Evolutionary conservation across 169 alveolate genomes (phyloP).

Genomic region (Eimeria sp.): DNA sequence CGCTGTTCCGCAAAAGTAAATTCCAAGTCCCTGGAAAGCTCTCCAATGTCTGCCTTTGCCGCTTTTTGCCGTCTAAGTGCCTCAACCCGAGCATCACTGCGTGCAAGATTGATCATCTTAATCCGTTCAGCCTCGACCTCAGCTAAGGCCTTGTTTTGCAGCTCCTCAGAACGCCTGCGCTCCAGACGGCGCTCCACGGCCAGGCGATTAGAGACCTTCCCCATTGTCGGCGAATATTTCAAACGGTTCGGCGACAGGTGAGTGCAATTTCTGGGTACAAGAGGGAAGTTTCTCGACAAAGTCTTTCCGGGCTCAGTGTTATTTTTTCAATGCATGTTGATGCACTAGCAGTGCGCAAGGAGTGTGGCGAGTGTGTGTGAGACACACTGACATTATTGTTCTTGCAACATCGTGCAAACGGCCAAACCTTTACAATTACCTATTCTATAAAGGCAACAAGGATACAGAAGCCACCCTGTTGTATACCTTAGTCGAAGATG

Average conservation of each 20-base stretch:
- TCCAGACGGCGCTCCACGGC: constrained; percentile 63
- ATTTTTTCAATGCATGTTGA: neutral
- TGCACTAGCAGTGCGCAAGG: neutral
- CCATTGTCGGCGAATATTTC: neutral
- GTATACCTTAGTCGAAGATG: neutral
- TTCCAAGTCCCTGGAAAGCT: constrained; percentile 38
- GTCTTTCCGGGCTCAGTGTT: neutral
- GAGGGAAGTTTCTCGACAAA: neutral
- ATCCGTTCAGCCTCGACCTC: constrained; percentile 21
- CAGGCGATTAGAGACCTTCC: constrained; percentile 65
- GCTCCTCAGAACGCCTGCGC: constrained; percentile 47
- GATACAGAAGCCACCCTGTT: neutral
- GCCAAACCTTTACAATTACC: neutral
- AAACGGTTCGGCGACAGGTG: neutral
- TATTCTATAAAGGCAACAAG: neutral
- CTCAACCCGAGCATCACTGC: constrained; percentile 80
- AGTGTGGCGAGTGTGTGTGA: neutral
- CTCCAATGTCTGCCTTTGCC: constrained; percentile 23
- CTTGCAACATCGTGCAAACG: neutral
- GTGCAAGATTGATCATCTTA: constrained; percentile 28
- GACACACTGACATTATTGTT: neutral
- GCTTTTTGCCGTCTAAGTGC: constrained; percentile 60
- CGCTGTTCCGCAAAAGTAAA: constrained; percentile 72
- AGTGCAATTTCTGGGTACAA: neutral
- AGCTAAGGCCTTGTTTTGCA: constrained; percentile 37